Base-by-base conservation (phyloP, 208 protist genomes). In the Wallacemonas sp. region DNA sequence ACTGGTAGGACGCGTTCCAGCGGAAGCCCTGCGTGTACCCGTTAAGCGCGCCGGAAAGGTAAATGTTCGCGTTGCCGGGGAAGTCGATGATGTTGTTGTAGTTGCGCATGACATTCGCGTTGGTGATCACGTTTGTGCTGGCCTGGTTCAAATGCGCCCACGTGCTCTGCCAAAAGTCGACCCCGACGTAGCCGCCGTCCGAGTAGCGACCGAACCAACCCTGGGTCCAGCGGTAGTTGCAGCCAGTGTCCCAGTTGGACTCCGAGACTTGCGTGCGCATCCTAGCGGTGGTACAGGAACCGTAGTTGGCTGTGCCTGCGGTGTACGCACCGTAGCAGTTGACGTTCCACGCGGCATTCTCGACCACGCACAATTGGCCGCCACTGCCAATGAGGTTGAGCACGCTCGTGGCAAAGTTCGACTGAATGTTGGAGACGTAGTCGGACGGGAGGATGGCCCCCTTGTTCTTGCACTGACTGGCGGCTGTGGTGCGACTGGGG, bases 151-250 rank as follows among this genome's bases (percentile, higher is more conserved):
- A 20, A 20, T 67, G 14, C 22, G 18, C 31, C 57, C 77, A 84
- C 26, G 68, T 61, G 41, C 69, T 70, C 31, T 73, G 36, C 68
- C 64, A 83, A 64, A 76, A 87, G 1, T 66, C 69, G 31, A 74
- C 71, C 18, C 81, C 81, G 1, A 73, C 73, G 62, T 83, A 62
- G 8, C 49, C 65, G 0, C 36, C n/a, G 67, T 80, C 77, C n/a
- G 66, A 67, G 59, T 66, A 72, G 10, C 45, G 31, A 42, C 77
- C 73, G 69, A 74, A 81, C 62, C 67, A 79, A 18, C 81, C 81
- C 57, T 71, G 76, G 22, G 59, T 44, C 66, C 63, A 87, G 64
- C 81, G 81, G 72, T 84, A 87, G 26, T 46, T 48, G 45, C 81
- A 87, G 42, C 42, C 42, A 14, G 42, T 48, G 61, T 67, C 67